phyloP scores from a whole-genome alignment of 106 monocot genomes.

The Xerophyta viscosa region DNA sequence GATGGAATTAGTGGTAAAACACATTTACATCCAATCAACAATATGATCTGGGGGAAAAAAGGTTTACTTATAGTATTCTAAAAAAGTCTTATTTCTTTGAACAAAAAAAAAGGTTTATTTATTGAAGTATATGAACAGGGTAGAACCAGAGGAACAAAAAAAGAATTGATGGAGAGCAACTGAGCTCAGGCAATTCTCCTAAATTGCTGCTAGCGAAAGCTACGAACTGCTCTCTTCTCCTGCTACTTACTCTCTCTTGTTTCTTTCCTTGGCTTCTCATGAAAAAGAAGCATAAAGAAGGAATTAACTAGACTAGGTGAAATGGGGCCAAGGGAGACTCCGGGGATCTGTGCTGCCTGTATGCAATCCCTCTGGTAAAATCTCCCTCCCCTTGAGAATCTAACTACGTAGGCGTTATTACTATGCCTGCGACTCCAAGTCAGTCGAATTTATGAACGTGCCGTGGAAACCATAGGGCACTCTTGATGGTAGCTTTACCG shows the following conservation, averaged over 20 bases:
- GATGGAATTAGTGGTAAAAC: too few relatives aligned
- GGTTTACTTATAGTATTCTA: too few relatives aligned
- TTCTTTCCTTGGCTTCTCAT: background rate
- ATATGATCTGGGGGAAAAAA: too few relatives aligned
- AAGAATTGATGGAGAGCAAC: constrained; percentile 13
- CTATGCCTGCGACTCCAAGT: constrained; percentile 42
- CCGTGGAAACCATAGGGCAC: constrained; percentile 78
- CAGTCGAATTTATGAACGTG: constrained; percentile 38
- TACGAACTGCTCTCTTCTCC: constrained; percentile 8
- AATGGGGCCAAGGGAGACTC: too few relatives aligned
- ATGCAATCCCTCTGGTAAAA: too few relatives aligned
- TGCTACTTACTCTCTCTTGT: background rate
- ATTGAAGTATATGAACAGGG: too few relatives aligned
- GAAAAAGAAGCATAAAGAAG: background rate
- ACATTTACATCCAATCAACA: too few relatives aligned
- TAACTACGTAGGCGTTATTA: background rate
- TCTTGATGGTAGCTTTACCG: constrained; percentile 53
- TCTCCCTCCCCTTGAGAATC: background rate
- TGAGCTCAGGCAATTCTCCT: constrained; percentile 5
- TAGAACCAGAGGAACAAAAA: background rate
- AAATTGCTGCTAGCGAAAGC: constrained; percentile 1
- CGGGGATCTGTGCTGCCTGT: too few relatives aligned
- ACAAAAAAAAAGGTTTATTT: too few relatives aligned
- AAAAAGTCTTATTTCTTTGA: too few relatives aligned
- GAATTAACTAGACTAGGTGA: too few relatives aligned